These are phyloP conservation scores for Metschnikowia orientalis DNA, from an alignment of 805 yeast genomes.

Conservation along the genomic window DNA sequence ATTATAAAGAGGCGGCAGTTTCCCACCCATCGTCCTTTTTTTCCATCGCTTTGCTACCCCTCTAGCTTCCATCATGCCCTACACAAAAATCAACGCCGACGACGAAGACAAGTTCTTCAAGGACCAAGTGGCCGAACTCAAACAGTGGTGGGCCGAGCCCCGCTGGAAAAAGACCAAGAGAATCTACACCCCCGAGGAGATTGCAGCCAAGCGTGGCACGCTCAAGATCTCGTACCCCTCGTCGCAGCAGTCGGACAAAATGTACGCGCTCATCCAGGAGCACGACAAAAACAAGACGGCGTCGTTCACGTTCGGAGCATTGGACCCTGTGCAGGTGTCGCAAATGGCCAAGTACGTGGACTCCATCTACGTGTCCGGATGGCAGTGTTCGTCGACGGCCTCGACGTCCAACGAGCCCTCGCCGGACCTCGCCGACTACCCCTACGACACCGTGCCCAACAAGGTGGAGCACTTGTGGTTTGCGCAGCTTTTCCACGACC, in stretches of 20 bases:
- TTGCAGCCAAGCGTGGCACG: constrained; percentile 84
- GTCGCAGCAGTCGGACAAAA: constrained; percentile 73
- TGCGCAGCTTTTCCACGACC: constrained; percentile 95
- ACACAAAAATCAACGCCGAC: constrained; percentile 53
- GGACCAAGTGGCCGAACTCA: constrained; percentile 66
- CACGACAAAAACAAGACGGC: constrained; percentile 71
- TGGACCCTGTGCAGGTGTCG: constrained; percentile 91
- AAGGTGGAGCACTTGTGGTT: constrained; percentile 95
- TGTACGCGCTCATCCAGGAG: constrained; percentile 62
- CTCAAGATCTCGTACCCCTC: constrained; percentile 74
- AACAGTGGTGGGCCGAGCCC: constrained; percentile 90
- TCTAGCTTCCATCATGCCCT: constrained; percentile 34
- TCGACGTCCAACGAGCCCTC: constrained; percentile 97
- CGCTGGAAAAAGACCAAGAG: constrained; percentile 89
- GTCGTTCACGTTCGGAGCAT: constrained; percentile 90
- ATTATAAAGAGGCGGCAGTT: constrained; percentile 8
- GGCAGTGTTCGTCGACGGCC: constrained; percentile 99
- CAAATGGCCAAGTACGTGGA: constrained; percentile 97
- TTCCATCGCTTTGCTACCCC: background rate
- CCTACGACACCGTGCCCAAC: constrained; percentile 98
- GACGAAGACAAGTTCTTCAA: constrained; percentile 63
- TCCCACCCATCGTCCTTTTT: background rate
- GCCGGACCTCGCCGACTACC: constrained; percentile 97
- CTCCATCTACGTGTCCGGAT: constrained; percentile 90
- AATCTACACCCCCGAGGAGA: constrained; percentile 81